A percentile compares a stretch with the other conserved stretches of the same genome.
Evolutionary conservation across 169 alveolate species (phyloP).

Genomic region (Perkinsus olseni): DNA sequence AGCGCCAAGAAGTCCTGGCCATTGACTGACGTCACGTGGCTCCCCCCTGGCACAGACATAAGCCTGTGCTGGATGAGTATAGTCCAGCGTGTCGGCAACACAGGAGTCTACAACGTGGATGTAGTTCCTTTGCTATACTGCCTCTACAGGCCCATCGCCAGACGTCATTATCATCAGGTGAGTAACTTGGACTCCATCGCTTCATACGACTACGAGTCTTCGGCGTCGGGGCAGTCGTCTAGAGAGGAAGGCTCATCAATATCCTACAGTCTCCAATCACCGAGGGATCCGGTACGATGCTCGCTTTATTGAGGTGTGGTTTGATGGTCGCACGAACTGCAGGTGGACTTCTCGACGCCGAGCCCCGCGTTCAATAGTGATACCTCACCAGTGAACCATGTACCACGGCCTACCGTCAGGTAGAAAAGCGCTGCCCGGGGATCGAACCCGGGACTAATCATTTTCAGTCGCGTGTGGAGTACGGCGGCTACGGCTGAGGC

Average conservation of each 20-base stretch:
- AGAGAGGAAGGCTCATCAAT: no score
- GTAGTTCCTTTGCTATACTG: background rate
- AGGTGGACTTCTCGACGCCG: background rate
- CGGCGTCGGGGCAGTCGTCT: background rate
- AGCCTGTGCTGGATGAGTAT: background rate
- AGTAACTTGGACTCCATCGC: background rate
- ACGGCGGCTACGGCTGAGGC: background rate
- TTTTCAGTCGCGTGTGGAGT: background rate
- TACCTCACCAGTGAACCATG: background rate
- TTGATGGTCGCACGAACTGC: no score
- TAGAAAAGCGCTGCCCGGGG: background rate
- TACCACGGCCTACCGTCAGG: background rate
- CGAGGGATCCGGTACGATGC: no score
- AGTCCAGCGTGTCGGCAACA: background rate
- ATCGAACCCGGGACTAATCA: background rate
- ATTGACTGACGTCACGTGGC: background rate
- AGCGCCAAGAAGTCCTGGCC: background rate
- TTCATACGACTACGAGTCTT: background rate
- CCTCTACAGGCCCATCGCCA: no score
- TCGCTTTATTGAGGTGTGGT: no score
- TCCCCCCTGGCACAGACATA: background rate
- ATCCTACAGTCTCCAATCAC: no score
- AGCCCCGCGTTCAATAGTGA: background rate
- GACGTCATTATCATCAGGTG: background rate
- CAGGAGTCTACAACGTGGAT: background rate